Evolutionary conservation across 2,329 filamentous ascomycete genomes (phyloP), one percentile per base, ranked within the genome.

Genomic region (Didymella keratinophila): DNA sequence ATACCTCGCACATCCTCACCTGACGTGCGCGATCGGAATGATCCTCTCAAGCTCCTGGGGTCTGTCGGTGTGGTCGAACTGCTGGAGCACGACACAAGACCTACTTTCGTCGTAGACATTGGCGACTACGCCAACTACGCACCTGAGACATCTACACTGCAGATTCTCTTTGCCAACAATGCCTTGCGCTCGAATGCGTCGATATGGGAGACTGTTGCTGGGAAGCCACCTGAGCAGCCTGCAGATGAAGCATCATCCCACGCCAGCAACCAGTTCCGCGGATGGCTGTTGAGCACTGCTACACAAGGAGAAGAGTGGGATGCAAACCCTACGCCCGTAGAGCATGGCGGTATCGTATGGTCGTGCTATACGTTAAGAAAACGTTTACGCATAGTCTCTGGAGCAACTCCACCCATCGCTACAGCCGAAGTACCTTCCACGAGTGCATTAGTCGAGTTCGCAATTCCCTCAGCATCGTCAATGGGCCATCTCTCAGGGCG

Each of bases 71-170:
- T 92, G 10, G 77, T 89, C 20, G 91, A 94, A 73, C 78, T 94
- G 37, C 76, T 95, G 39, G 90, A 94, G 70, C 85, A 90, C 64
- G 91, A 95, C 71, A 86, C 89, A 48, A 82, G 91, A 45, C 91
- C 90, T 2, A 91, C 89, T 0, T 92, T 94, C 67, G 83, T 94
- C 41, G 81, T 94, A 32, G 90, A 94, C 68, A 77, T 91, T 49
- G 80, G 81, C 8, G 86, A 89, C 67, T 74, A 81, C 1, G 74
- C 78, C n/a, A 88, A 87, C 65, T 82, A 80, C 45, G 78, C 77
- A 21, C 78, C 82, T 1, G 82, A 83, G 0, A 55, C 62, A 1
- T 50, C 56, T 4, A 80, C 81, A 1, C 75, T 93, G 36, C 82
- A 84, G 28, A 82, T 91, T 8, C 66, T 91, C 0, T 93, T 90